Evolutionary conservation across 2,329 filamentous ascomycete species (phyloP), one percentile per base, ranked within the genome.

Genomic region (Dothideomycetidae sp.): DNA sequence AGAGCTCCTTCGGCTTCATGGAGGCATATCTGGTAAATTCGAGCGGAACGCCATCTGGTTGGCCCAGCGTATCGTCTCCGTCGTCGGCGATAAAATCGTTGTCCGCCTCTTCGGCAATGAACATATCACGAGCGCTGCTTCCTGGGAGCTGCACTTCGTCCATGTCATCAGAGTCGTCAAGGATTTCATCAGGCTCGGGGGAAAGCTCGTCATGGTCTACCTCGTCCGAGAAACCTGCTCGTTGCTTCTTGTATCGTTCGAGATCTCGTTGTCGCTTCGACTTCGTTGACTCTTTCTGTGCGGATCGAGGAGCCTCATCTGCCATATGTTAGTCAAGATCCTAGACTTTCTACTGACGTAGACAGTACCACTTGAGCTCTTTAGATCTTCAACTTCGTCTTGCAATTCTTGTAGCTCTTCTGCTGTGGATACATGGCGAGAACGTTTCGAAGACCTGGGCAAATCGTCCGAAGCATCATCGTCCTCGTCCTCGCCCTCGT

Each of bases 1-100:
- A 88, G 34, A 85, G 72, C 28, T 82, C 75, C 45, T 75, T 76
- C 0, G 77, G 61, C 35, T 78, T 78, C 46, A 76, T 75, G 44
- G 75, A 73, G 0, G 73, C 68, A 40, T 78, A 68, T 3, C 67
- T 59, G 1, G 75, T 81, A 53, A 83, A 84, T 47, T 79, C 63
- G 1, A 86, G 62, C 0, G 81, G 81, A 7, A 66, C 59, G 2
- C 70, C 73, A 1, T 71, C 71, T 1, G 73, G 74, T 18, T 57
- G 53, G 5, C 65, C 69, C 4, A 68, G 59, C 0, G 55, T 58
- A 30, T 66, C 64, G 4, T 73, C 75, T 15, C 78, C 73, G 31
- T 78, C 60, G n/a, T 57, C 63, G 2, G 68, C 62, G 13, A 86
- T 67, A 43, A 84, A 84, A 42, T 72, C 71, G 2, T 72, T 68